phyloP scores from a whole-genome alignment of 2,329 filamentous ascomycete genomes.

The Xylariaceae sp. region DNA sequence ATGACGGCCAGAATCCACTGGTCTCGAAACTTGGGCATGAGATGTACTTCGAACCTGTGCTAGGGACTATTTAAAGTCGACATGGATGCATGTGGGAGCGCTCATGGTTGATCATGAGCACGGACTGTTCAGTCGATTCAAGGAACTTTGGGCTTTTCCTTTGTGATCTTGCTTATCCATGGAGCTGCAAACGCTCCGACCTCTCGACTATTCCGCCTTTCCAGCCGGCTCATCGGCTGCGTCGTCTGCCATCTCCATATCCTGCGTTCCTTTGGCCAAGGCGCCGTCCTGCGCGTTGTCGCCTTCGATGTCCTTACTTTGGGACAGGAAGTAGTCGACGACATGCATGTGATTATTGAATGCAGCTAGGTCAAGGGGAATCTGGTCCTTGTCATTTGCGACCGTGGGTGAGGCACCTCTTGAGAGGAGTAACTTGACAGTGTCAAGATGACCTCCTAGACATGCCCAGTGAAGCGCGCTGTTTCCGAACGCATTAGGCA shows the following conservation, averaged over 20 bases:
- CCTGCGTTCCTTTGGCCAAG: conserved; percentile 35
- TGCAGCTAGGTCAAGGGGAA: conserved; percentile 69
- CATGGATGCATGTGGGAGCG: too few relatives aligned
- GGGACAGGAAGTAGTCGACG: conserved; percentile 55
- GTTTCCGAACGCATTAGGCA: conserved; percentile 76
- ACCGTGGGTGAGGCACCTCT: conserved; percentile 71
- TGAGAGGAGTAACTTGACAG: conserved; percentile 71
- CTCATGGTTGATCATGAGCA: too few relatives aligned
- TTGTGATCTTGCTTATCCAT: not conserved
- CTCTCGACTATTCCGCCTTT: conserved; percentile 4
- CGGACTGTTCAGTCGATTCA: too few relatives aligned
- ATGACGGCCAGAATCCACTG: too few relatives aligned
- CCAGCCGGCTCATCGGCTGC: conserved; percentile 11
- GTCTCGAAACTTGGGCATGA: too few relatives aligned
- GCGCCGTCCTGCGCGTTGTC: conserved; percentile 42
- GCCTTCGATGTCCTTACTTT: conserved; percentile 44
- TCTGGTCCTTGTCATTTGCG: conserved; percentile 79
- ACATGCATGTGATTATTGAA: conserved; percentile 63
- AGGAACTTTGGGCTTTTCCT: not conserved
- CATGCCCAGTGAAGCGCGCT: conserved; percentile 93
- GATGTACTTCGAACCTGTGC: too few relatives aligned
- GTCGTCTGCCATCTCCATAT: conserved; percentile 25
- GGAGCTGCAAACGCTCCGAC: not conserved
- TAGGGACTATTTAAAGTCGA: too few relatives aligned
- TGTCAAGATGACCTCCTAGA: conserved; percentile 76